phyloP scores from a whole-genome alignment of 208 protist species.

The Trypanosoma rangeli region DNA sequence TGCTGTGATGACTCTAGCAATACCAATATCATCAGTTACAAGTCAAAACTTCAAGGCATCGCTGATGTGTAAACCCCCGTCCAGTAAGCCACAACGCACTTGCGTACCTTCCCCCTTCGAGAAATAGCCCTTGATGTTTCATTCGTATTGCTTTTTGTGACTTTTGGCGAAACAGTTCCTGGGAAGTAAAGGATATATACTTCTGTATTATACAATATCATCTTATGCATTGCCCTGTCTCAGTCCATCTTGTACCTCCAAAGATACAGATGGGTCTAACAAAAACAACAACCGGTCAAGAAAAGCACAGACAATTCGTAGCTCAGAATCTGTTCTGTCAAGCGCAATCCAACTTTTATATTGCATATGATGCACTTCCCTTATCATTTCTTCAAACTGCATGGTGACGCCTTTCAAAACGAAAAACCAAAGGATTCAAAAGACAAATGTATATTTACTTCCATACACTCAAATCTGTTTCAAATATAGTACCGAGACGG shows the following conservation, averaged over 20 bases:
- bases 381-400: conserved; percentile 26
- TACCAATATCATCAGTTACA: neutral
- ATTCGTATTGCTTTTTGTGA: neutral
- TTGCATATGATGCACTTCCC: conserved; percentile 25
- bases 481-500: conserved; percentile 43
- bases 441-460: conserved; percentile 8
- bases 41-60: neutral
- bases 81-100: neutral
- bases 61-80: neutral
- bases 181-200: neutral
- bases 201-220: neutral
- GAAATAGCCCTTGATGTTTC: neutral
- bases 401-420: conserved; percentile 14
- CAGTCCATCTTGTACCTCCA: neutral
- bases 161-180: neutral
- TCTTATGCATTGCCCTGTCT: neutral
- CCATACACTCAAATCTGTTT: conserved; percentile 22
- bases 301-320: conserved; percentile 19
- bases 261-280: conserved; percentile 5
- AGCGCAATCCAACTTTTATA: conserved; percentile 20
- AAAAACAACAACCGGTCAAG: conserved; percentile 22
- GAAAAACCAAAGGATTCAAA: conserved; percentile 11
- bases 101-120: neutral
- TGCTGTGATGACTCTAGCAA: neutral
- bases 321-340: conserved; percentile 19